A percentile compares a stretch with the other conserved stretches of the same genome.
These are phyloP conservation scores for Globisporangium camurandrum DNA, from an alignment of 352 stramenopile genomes.

Conservation along the genomic window DNA sequence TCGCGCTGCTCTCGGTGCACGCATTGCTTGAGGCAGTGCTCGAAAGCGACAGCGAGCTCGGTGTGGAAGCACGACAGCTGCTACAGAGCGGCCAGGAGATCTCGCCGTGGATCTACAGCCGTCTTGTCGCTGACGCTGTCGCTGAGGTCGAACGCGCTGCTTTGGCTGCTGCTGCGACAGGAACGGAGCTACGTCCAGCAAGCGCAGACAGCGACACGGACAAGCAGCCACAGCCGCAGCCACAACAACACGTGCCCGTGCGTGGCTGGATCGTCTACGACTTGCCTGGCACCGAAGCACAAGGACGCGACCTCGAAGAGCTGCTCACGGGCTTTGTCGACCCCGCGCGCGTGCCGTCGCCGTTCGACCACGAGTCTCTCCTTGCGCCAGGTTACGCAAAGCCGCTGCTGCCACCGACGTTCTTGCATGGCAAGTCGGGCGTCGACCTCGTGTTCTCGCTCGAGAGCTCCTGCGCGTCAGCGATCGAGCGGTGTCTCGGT, in stretches of 20 bases:
- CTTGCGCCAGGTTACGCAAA: conserved; percentile 35
- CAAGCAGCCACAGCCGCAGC: not conserved
- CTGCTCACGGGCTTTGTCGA: conserved; percentile 51
- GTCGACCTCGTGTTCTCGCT: conserved; percentile 71
- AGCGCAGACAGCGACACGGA: not conserved
- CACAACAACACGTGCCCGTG: not conserved
- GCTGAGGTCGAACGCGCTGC: conserved; percentile 9
- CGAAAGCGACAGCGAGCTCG: conserved; percentile 20
- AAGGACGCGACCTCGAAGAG: conserved; percentile 43
- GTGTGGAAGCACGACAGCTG: conserved; percentile 15
- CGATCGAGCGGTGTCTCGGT: conserved; percentile 55
- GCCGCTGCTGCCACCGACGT: conserved; percentile 26
- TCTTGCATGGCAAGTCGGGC: conserved; percentile 59
- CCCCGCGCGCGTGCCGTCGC: conserved; percentile 23
- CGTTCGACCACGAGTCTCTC: conserved; percentile 45
- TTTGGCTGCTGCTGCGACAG: not conserved
- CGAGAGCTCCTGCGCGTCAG: conserved; percentile 20
- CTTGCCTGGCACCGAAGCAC: conserved; percentile 34
- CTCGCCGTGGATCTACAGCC: conserved; percentile 42
- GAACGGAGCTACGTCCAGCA: too few relatives aligned
- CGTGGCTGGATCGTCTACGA: conserved; percentile 61
- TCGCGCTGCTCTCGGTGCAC: conserved; percentile 46
- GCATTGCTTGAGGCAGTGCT: conserved; percentile 28
- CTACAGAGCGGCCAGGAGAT: conserved; percentile 34
- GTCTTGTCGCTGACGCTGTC: conserved; percentile 37